phyloP scores from a whole-genome alignment of 768 basidiomycete genomes.

The Podaxis rugospora region DNA sequence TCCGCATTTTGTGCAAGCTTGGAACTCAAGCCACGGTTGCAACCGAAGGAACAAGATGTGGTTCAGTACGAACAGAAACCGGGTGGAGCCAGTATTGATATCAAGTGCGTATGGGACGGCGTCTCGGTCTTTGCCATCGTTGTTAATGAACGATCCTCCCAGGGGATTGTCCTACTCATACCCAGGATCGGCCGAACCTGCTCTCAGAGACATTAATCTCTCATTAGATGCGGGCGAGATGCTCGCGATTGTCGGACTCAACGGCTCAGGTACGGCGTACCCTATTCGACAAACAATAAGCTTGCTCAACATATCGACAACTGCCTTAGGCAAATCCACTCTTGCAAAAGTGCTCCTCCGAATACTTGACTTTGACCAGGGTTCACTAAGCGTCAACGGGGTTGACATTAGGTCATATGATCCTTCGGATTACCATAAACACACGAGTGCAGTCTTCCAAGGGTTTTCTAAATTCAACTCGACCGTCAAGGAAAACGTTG shows the following conservation, averaged over 20 bases:
- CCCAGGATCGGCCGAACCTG: slow-evolving; percentile 66
- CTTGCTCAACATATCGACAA: slow-evolving; percentile 7
- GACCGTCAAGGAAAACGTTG: slow-evolving; percentile 79
- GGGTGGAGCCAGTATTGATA: slow-evolving; percentile 67
- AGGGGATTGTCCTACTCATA: slow-evolving; percentile 65
- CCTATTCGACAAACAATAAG: background rate
- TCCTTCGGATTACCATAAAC: slow-evolving; percentile 69
- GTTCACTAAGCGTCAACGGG: slow-evolving; percentile 66
- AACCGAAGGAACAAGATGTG: slow-evolving; percentile 51
- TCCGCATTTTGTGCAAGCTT: slow-evolving; percentile 80
- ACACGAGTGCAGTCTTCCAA: slow-evolving; percentile 80
- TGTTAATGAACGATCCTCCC: slow-evolving; percentile 2
- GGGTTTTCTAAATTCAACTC: slow-evolving; percentile 78
- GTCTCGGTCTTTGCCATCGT: background rate
- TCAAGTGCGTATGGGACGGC: slow-evolving; percentile 41
- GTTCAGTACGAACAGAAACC: slow-evolving; percentile 42
- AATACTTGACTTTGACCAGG: slow-evolving; percentile 71
- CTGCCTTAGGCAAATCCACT: slow-evolving; percentile 72
- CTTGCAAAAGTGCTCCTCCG: slow-evolving; percentile 79
- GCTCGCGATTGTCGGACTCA: slow-evolving; percentile 82
- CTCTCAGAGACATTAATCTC: slow-evolving; percentile 67
- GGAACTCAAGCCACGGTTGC: slow-evolving; percentile 62
- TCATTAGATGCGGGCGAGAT: slow-evolving; percentile 70
- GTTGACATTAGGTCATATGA: slow-evolving; percentile 60
- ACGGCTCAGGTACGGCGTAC: slow-evolving; percentile 63